Evolutionary conservation across 306 rosid genomes (phyloP).

Genomic region (Acacia confusa): DNA sequence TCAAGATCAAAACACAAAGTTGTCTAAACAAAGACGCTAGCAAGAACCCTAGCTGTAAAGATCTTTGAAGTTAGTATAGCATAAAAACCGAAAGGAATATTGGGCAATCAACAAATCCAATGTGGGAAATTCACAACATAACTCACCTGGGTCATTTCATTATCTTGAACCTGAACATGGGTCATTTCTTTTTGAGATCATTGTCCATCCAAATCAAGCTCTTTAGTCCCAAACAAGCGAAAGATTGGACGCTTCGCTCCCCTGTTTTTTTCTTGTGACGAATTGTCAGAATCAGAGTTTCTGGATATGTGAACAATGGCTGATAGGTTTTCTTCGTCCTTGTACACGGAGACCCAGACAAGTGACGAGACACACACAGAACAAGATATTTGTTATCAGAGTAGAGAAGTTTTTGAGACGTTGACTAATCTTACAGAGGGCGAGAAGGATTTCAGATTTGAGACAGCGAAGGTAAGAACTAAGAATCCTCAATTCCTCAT

Average conservation of each 20-base stretch:
- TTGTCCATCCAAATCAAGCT: constrained; percentile 4
- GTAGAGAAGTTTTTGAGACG: neutral
- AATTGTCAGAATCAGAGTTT: neutral
- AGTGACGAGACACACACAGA: neutral
- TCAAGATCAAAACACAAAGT: neutral
- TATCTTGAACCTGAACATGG: neutral
- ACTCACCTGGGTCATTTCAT: constrained; percentile 14
- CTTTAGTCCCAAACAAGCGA: neutral
- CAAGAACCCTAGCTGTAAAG: constrained; percentile 8
- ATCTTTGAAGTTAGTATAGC: neutral
- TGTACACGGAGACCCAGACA: neutral
- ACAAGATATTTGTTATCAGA: neutral
- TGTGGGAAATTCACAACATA: neutral
- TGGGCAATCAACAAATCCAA: neutral
- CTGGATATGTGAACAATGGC: neutral
- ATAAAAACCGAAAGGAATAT: neutral
- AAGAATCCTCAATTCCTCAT: no score
- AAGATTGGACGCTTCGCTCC: neutral
- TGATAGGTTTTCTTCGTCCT: neutral
- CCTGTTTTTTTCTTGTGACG: neutral
- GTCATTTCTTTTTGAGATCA: neutral
- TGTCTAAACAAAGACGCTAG: neutral
- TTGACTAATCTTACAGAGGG: neutral
- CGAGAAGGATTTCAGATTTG: neutral
- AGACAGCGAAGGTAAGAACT: neutral